Evolutionary conservation across 1,284 basidiomycete species (phyloP), one percentile per base, ranked within the genome.

Genomic region (Tilletia walkeri): DNA sequence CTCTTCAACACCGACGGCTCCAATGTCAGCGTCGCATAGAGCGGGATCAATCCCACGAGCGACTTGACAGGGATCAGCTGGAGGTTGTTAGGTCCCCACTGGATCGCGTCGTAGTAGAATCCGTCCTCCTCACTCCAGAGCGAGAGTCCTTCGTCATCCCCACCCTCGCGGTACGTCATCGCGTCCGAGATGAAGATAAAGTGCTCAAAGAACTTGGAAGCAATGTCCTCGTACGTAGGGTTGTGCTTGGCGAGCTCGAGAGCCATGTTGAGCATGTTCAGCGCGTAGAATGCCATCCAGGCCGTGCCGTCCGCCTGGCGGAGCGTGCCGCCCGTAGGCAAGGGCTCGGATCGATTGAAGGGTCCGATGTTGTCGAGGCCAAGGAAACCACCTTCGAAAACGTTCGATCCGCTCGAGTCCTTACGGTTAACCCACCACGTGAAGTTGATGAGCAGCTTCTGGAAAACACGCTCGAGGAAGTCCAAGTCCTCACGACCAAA

Each of bases 351-450:
- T 67, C 95, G 91, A 86, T 99, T 99, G 88, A 99, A 99, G 6
- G 93, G 89, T 20, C 95, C 94, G 73, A 99, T 98, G 83, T 99
- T 99, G 86, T 99, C 95, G 63, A 99, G 87, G 61, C 95, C 95
- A 66, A 99, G 88, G 88, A 99, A 99, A 45, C 95, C 95, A 67
- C 95, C 95, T 84, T 99, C 95, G 80, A 99, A 99, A 48, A 99
- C 92, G 82, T 95, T 95, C 85, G 93, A 91, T 36, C 95, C 95
- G 30, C 89, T 93, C 69, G 91, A 88, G 80, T 99, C 95, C 84
- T 99, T 99, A 69, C 95, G 90, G 85, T 99, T 99, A 48, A 98
- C 95, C 95, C 95, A 99, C 88, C 95, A 98, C 49, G 95, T 99
- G 81, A 98, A 98, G 86, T 98, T 98, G 73, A 99, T 86, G 41